Percentiles rank a stretch among this genome's conserved stretches.
phyloP scores from a whole-genome alignment of 495 filamentous ascomycete species.

The Annulohypoxylon maeteangense region DNA sequence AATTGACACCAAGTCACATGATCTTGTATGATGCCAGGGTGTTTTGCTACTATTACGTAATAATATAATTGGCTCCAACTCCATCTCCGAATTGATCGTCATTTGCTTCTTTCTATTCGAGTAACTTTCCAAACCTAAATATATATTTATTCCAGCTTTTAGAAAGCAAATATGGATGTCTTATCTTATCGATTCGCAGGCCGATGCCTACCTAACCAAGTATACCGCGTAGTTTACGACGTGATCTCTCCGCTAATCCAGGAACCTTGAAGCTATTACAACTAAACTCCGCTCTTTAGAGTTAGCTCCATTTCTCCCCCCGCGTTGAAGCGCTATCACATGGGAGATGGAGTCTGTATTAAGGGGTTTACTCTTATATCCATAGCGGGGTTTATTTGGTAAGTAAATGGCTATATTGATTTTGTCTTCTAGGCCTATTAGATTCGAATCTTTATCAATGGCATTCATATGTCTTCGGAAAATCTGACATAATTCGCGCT shows the following conservation, averaged over 20 bases:
- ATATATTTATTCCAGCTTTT: neutral
- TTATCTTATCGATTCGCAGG: neutral
- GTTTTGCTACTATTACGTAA: neutral
- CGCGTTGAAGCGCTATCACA: slow-evolving; percentile 3
- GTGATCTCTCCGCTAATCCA: neutral
- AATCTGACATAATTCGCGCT: slow-evolving; percentile 5
- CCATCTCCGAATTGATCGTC: neutral
- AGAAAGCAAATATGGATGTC: neutral
- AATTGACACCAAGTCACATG: slow-evolving; percentile 48
- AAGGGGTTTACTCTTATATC: neutral
- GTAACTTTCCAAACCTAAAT: neutral
- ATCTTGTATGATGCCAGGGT: too few species aligned
- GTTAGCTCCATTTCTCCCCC: slow-evolving; percentile 3
- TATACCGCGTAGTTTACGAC: neutral
- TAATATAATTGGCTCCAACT: neutral
- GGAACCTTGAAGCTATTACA: neutral
- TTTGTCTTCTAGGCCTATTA: neutral
- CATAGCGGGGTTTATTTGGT: slow-evolving; percentile 1
- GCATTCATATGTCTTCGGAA: neutral
- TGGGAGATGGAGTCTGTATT: neutral
- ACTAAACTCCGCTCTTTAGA: neutral
- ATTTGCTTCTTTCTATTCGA: neutral
- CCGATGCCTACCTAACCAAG: neutral
- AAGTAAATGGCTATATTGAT: neutral
- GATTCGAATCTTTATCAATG: neutral